Conservation (phyloP, 129 eudicot genomes). For the Helianthus tuberosus region DNA sequence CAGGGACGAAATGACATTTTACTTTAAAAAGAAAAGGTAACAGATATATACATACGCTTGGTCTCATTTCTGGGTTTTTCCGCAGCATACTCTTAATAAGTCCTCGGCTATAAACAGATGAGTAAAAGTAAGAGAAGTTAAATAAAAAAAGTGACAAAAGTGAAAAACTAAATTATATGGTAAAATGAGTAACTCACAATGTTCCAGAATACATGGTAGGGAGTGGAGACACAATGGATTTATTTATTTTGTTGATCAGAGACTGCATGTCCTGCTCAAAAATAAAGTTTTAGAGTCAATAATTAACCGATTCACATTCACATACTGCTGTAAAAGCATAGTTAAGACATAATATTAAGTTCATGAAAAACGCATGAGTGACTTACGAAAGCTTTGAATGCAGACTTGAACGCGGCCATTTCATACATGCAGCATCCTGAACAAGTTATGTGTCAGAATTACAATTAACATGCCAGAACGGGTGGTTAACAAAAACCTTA, state of each 20-base stretch:
- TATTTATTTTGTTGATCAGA: constrained; percentile 86
- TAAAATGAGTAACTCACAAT: constrained; percentile 63
- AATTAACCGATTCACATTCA: neutral
- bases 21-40: neutral
- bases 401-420: constrained; percentile 91
- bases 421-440: constrained; percentile 97
- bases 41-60: constrained; percentile 68
- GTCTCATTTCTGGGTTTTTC: constrained; percentile 93
- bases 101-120: constrained; percentile 62
- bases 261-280: constrained; percentile 90
- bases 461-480: constrained; percentile 4
- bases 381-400: constrained; percentile 99
- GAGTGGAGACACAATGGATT: constrained; percentile 86
- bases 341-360: neutral
- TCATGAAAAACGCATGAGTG: neutral
- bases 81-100: constrained; percentile 94
- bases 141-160: neutral
- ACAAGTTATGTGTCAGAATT: constrained; percentile 20
- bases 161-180: neutral
- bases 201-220: constrained; percentile 91
- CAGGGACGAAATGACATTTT: neutral
- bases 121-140: neutral
- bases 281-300: constrained; percentile 3
- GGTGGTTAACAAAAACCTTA: neutral
- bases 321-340: too few species aligned